Conservation (phyloP, 441 rosid species). For the Iberis amara region DNA sequence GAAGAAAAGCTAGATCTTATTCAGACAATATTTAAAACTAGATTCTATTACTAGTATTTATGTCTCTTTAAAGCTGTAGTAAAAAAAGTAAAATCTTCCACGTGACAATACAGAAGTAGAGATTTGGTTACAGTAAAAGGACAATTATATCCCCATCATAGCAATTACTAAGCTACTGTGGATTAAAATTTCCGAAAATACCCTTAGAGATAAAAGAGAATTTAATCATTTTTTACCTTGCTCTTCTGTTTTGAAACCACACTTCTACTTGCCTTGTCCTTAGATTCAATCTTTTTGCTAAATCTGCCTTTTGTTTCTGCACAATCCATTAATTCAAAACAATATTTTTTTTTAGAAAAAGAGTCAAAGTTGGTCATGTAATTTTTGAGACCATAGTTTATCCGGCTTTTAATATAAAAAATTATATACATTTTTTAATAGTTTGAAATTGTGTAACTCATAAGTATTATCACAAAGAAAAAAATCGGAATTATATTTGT, state of each 20-base stretch:
- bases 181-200: constrained; percentile 5
- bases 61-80: constrained; percentile 24
- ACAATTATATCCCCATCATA: constrained; percentile 29
- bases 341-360: neutral
- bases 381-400: no score
- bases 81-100: constrained; percentile 19
- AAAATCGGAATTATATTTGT: no score
- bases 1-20: no score
- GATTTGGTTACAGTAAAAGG: constrained; percentile 26
- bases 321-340: neutral
- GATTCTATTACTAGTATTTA: neutral
- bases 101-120: constrained; percentile 26
- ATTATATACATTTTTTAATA: no score
- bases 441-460: no score
- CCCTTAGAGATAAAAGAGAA: constrained; percentile 3
- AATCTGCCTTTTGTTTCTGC: constrained; percentile 72
- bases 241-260: constrained; percentile 88
- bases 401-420: no score
- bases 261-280: constrained; percentile 84
- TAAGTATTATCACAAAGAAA: no score
- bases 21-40: neutral
- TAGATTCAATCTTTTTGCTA: constrained; percentile 66
- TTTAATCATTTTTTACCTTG: constrained; percentile 44
- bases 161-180: constrained; percentile 18
- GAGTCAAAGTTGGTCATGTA: neutral